Conservation (phyloP, 805 yeast genomes). For the Kodamaea hsintzibuensis region DNA sequence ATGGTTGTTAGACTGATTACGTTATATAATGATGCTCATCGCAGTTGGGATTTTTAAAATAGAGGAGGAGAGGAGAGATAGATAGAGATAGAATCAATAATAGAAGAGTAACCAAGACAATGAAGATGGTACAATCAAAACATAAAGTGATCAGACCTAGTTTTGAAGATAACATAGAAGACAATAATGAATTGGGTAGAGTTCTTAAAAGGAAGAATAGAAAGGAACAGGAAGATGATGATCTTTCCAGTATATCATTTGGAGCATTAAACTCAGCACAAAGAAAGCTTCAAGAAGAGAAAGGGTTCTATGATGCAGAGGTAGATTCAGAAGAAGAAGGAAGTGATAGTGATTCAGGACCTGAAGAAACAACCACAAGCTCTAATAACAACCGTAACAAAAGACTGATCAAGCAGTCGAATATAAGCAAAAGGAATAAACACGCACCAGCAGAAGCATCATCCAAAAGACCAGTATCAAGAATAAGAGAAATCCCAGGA, state of each 20-base stretch:
- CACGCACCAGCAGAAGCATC: slow-evolving; percentile 89
- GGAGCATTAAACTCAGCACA: slow-evolving; percentile 66
- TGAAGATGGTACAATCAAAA: background rate
- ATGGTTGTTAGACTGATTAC: too few relatives aligned
- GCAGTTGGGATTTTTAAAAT: too few relatives aligned
- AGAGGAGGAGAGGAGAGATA: too few relatives aligned
- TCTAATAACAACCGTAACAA: slow-evolving; percentile 15
- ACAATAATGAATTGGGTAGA: background rate
- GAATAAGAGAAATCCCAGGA: slow-evolving; percentile 75
- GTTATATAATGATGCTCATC: too few relatives aligned
- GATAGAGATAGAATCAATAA: too few relatives aligned
- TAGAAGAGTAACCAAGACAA: too few relatives aligned
- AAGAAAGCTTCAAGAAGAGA: slow-evolving; percentile 33
- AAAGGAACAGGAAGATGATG: slow-evolving; percentile 37
- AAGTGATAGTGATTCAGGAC: slow-evolving; percentile 33
- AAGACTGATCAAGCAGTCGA: background rate
- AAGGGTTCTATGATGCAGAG: background rate
- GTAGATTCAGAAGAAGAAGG: slow-evolving; percentile 13
- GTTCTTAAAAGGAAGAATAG: slow-evolving; percentile 16
- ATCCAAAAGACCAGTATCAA: slow-evolving; percentile 68
- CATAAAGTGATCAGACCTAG: slow-evolving; percentile 6
- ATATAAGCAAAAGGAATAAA: slow-evolving; percentile 45
- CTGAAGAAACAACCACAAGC: slow-evolving; percentile 37
- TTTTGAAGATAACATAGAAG: slow-evolving; percentile 8
- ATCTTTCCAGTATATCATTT: slow-evolving; percentile 56